Base-by-base conservation (phyloP, 257 asterid genomes). In the Ilex asprella region DNA sequence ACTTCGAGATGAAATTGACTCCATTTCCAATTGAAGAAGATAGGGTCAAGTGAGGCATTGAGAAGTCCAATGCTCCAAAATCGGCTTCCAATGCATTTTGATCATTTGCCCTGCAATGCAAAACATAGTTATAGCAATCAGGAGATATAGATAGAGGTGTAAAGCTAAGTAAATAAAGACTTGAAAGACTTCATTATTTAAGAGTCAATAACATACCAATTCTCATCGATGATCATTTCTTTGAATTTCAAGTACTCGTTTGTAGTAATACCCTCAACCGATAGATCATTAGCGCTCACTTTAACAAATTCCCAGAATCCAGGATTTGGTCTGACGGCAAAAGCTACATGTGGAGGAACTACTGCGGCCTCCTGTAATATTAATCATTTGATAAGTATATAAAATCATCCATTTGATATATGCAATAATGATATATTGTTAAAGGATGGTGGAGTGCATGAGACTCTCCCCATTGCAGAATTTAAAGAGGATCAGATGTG, bases 281-380 rank as follows among this genome's bases (percentile, higher is more conserved):
- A 81, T 53, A 91, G 87, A 69, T 91, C 95, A 73, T 74, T 77
- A 2, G 92, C 89, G 62, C 76, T 70, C 27, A 91, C 96, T 76
- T 83, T 91, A 50, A 91, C 90, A 12, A 77, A 82, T 81, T 91
- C 98, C 98, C 98, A 91, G 49, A 80, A 76, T 32, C 98, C 98
- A 0, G 98, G 97, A 63, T 88, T 81, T 2, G 95, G 96, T 67
- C 98, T 78, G 14, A 84, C 52, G 10, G 96, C 86, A 39, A 91
- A 91, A 51, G 90, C 92, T n/a, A 91, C 81, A 54, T 69, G 14
- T 3, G 98, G 98, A 75, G 98, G 98, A 64, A 88, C 82, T 53
- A 86, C 91, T 8, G 88, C 91, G 58, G 98, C 98, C 77, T 91
- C 98, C 96, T 91, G 76, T 55, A 49, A 35, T 3, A 49, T 49